Evolutionary conservation across 192 early-diverging fungal genomes (phyloP), one percentile per base, ranked within the genome.

Genomic region (Funneliformis geosporum): DNA sequence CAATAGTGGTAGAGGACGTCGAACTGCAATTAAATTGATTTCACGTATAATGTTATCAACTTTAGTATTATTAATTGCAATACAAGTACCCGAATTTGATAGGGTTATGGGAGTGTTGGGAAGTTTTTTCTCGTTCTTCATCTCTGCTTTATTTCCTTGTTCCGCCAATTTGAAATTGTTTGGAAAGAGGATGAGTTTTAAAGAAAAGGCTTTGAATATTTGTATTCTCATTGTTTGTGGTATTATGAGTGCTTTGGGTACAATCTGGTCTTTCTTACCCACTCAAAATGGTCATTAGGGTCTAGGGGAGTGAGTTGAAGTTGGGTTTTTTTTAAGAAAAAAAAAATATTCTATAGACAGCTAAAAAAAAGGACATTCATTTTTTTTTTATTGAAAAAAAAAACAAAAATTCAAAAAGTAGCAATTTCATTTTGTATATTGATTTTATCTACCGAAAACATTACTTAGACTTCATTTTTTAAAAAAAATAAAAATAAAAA

Each of bases 11-110:
- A 14, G 71, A 25, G 85, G 86, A 68, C 66, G 80, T 21, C 62
- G 75, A 33, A 77, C 83, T 2, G 40, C 62, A 65, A 27, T 85
- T 2, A 60, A 66, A 25, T 64, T 81, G 47, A 8, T 84, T 10
- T 75, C 80, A 46, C 82, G 89, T 28, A 80, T 86, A 5, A 6
- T 81, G 0, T 66, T 83, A 10, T 81, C 86, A 47, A 68, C 80
- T 8, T 5, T 82, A 1, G 83, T 92, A 14, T 67, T 92, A 23
- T 55, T 73, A 8, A 84, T 89, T 25, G 82, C 93, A 27, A 88
- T 90, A 25, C 61, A 82, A 25, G 87, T 92, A 60, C 93, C 93
- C 25, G 83, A 84, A 38, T 94, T 94, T 81, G 91, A 93, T 75
- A 80, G 81, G 27, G 81, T 94, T 21, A 91, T 94, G 83, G 88